phyloP scores from a whole-genome alignment of 306 rosid species.

The Lathyrus aphaca region DNA sequence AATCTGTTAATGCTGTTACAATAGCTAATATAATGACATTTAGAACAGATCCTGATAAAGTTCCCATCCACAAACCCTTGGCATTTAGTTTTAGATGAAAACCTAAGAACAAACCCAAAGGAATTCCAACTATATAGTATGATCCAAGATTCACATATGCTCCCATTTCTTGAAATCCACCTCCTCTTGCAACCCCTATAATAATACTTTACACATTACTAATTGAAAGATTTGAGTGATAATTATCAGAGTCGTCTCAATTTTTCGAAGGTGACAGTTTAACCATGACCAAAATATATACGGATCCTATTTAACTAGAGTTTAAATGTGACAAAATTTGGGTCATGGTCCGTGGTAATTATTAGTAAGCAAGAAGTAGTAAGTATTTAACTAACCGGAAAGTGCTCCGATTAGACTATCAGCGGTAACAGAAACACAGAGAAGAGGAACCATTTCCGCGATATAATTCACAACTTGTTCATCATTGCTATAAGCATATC shows the following conservation, averaged over 20 bases:
- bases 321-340: no score
- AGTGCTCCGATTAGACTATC: constrained; percentile 54
- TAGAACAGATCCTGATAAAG: constrained; percentile 41
- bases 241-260: no score
- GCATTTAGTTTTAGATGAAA: constrained; percentile 42
- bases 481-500: constrained; percentile 66
- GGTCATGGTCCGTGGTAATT: no score
- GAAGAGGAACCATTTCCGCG: constrained; percentile 56
- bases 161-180: constrained; percentile 53
- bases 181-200: constrained; percentile 51
- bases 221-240: no score
- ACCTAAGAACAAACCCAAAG: constrained; percentile 42
- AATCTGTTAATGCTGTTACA: constrained; percentile 47
- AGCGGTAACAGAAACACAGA: constrained; percentile 49
- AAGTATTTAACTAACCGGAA: constrained; percentile 39
- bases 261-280: no score
- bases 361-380: neutral
- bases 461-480: constrained; percentile 52
- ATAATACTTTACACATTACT: no score
- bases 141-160: constrained; percentile 58
- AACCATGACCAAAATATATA: no score
- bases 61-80: constrained; percentile 56
- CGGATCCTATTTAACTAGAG: no score
- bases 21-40: constrained; percentile 41
- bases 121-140: constrained; percentile 54